phyloP scores from a whole-genome alignment of 2,329 filamentous ascomycete species.

The Penicillium decumbens region DNA sequence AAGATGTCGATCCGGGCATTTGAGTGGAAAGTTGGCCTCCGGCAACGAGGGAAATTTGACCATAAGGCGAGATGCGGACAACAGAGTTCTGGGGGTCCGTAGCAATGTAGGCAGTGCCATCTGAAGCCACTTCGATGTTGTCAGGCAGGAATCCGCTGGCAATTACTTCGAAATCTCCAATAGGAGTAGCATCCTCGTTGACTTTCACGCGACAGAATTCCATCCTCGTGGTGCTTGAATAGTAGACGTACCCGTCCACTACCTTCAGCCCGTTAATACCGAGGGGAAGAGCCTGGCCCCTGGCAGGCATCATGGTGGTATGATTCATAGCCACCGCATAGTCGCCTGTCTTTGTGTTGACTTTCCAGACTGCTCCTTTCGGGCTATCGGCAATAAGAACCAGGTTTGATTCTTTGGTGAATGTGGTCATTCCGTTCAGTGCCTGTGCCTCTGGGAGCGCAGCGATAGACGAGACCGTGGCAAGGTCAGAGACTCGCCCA shows the following conservation, averaged over 20 bases:
- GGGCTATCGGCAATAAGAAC: slow-evolving; percentile 22
- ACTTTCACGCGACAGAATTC: slow-evolving; percentile 22
- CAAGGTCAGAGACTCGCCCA: neutral
- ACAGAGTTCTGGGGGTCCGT: slow-evolving; percentile 25
- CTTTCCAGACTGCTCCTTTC: slow-evolving; percentile 20
- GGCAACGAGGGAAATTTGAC: slow-evolving; percentile 21
- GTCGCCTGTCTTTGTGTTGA: slow-evolving; percentile 17
- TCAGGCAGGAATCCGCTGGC: slow-evolving; percentile 23
- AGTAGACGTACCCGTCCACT: slow-evolving; percentile 20
- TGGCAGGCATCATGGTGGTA: slow-evolving; percentile 20
- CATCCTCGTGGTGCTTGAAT: slow-evolving; percentile 22
- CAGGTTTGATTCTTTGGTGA: slow-evolving; percentile 14
- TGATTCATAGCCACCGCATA: slow-evolving; percentile 19
- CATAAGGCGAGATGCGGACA: slow-evolving; percentile 19
- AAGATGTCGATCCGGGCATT: slow-evolving; percentile 21
- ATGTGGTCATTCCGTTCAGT: slow-evolving; percentile 20
- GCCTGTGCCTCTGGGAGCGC: slow-evolving; percentile 17
- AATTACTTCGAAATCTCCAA: slow-evolving; percentile 21
- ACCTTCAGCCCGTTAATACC: slow-evolving; percentile 20
- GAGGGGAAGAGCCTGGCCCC: slow-evolving; percentile 18
- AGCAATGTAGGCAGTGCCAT: slow-evolving; percentile 21
- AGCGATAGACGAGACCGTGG: slow-evolving; percentile 13
- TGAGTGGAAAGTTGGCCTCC: slow-evolving; percentile 21
- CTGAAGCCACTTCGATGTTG: slow-evolving; percentile 18
- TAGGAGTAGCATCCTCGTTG: slow-evolving; percentile 12